A percentile compares a stretch with the other conserved stretches of the same genome.
phyloP scores from a whole-genome alignment of 1,284 basidiomycete species.

The Moniliella sp. region DNA sequence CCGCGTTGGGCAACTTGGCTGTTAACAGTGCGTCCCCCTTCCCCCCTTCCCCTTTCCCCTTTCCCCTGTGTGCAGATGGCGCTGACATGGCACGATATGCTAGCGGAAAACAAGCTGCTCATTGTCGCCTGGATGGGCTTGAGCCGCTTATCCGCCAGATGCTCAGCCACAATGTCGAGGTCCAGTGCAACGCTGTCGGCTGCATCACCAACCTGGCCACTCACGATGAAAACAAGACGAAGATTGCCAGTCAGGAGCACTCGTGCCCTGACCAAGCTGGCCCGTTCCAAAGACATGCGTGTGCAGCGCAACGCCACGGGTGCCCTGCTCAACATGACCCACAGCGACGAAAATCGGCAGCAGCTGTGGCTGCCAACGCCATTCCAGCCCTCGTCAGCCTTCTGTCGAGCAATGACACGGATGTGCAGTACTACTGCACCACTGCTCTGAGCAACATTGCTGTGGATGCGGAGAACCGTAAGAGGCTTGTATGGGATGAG shows the following conservation, averaged over 20 bases:
- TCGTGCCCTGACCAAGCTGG: slow-evolving; percentile 89
- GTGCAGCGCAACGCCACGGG: slow-evolving; percentile 97
- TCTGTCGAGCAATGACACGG: slow-evolving; percentile 86
- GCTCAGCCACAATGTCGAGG: slow-evolving; percentile 95
- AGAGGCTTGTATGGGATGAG: slow-evolving; percentile 81
- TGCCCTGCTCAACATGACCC: slow-evolving; percentile 76
- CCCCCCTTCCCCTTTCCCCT: no score
- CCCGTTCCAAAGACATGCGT: slow-evolving; percentile 94
- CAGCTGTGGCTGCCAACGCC: slow-evolving; percentile 96
- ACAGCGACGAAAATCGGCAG: slow-evolving; percentile 83
- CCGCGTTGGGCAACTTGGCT: slow-evolving; percentile 90
- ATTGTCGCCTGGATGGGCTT: slow-evolving; percentile 87
- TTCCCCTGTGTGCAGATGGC: no score
- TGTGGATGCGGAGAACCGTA: slow-evolving; percentile 47
- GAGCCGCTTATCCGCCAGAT: slow-evolving; percentile 96
- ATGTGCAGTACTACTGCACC: slow-evolving; percentile 98
- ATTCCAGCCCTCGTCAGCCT: slow-evolving; percentile 90
- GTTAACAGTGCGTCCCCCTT: slow-evolving; percentile 96
- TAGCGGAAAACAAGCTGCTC: slow-evolving; percentile 97
- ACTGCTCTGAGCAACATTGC: slow-evolving; percentile 96
- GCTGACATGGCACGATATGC: no score
- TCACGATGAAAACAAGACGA: slow-evolving; percentile 99
- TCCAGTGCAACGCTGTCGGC: slow-evolving; percentile 99
- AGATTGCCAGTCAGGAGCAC: slow-evolving; percentile 92
- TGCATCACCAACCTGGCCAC: slow-evolving; percentile 97